These are phyloP conservation scores for slime mould (Dictyostelium discoideum) DNA, from an alignment of 78 protist species.

Conservation along the genomic window DNA sequence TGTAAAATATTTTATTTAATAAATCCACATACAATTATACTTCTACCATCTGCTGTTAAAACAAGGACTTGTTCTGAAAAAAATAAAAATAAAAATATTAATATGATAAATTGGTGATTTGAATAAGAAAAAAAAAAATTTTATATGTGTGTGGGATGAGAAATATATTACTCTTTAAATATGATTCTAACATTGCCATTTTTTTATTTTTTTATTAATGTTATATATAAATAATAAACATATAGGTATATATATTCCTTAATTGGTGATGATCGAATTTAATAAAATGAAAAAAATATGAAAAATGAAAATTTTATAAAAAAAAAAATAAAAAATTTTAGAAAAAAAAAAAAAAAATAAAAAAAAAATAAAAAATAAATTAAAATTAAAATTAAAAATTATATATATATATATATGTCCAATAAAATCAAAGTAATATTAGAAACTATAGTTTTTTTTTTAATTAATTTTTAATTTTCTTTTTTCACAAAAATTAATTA, in stretches of 20 bases:
- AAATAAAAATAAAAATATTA: neutral
- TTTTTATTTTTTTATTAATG: neutral
- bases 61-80: constrained; percentile 53
- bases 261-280: neutral
- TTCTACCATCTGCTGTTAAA: constrained; percentile 75
- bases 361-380: neutral
- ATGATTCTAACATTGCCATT: constrained; percentile 65
- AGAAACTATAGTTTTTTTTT: too few relatives aligned
- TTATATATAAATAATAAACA: neutral
- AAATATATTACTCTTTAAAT: constrained; percentile 32
- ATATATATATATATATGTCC: too few relatives aligned
- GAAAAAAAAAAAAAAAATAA: neutral
- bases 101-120: too few relatives aligned
- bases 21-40: constrained; percentile 38
- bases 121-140: too few relatives aligned
- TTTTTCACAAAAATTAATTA: too few relatives aligned
- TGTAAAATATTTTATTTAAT: neutral
- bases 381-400: too few relatives aligned
- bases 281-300: neutral
- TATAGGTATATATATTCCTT: neutral
- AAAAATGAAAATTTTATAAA: neutral
- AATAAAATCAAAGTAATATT: too few relatives aligned
- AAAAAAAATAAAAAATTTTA: neutral
- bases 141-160: too few relatives aligned
- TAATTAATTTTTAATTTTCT: too few relatives aligned